Evolutionary conservation across 192 early-diverging fungal genomes (phyloP).

Genomic region (Dissophora globulifera): DNA sequence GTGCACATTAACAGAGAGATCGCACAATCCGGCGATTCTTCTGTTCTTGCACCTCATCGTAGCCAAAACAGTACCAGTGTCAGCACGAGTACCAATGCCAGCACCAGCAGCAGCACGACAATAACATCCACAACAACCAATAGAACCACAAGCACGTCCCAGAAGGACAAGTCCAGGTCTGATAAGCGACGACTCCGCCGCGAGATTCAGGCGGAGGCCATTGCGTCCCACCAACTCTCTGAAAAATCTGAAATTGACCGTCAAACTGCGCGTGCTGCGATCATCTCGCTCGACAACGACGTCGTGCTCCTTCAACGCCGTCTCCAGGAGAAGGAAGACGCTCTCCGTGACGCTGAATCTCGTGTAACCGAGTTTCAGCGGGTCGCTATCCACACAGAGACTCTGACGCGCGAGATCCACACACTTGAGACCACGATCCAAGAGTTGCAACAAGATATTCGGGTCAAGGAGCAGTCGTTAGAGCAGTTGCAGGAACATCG

Average conservation of each 20-base stretch:
- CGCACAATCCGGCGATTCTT: no score
- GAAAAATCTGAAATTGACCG: constrained; percentile 28
- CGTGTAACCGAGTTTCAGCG: constrained; percentile 7
- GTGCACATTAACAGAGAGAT: no score
- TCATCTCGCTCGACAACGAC: constrained; percentile 27
- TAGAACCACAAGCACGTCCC: constrained; percentile 10
- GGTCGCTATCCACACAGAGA: constrained; percentile 16
- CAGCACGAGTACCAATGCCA: no score
- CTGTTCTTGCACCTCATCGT: no score
- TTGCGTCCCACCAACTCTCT: background rate
- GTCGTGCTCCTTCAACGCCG: constrained; percentile 21
- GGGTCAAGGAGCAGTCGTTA: constrained; percentile 7
- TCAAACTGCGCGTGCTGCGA: constrained; percentile 25
- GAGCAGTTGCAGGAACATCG: constrained; percentile 12
- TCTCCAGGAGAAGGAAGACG: constrained; percentile 27
- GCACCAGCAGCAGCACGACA: no score
- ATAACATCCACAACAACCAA: no score
- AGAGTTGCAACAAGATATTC: constrained; percentile 9
- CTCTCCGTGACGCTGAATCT: constrained; percentile 21
- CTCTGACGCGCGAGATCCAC: constrained; percentile 29
- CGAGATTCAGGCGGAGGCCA: background rate
- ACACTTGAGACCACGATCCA: constrained; percentile 28
- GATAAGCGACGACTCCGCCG: background rate
- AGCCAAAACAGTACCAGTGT: no score
- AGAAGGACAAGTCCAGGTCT: background rate